Base-by-base conservation (phyloP, 768 basidiomycete species). In the Termitomyces eurrhizus region DNA sequence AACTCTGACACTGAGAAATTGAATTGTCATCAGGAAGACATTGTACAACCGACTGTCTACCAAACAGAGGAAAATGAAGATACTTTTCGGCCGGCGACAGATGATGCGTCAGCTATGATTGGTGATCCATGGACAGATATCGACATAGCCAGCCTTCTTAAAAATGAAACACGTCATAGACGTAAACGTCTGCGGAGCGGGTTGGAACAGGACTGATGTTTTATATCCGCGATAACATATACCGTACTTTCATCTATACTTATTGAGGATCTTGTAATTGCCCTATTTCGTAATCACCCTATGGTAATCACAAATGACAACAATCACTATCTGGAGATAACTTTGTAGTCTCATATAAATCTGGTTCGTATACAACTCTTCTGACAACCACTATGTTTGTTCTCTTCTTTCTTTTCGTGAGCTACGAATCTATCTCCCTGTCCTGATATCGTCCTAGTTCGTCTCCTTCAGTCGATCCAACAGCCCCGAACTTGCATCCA, bases 401-500 rank as follows among this genome's bases (percentile, higher is more conserved):
- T 21, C 77, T 84, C 88, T 60, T 84, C 87, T 7, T 72, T 89
- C 60, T 86, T 91, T 68, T 89, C 89, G 90, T 92, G 72, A 84
- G 90, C 86, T 14, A 21, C 52, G 54, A 54, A 14, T 52, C 35
- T 9, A 54, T 7, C 42, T 55, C 58, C 39, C 8, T 52, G 39
- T 60, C 51, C 62, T 58, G 50, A 63, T 39, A 60, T 37, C 36
- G 26, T 29, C 57, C 32, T 68, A 87, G 84, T 67, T 84, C 85
- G 50, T 68, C 80, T 32, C 69, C 85, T 59, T 77, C 87, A 56
- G 78, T 76, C 64, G 86, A 90, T 69, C 81, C 87, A 29, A 80
- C 74, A 41, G 88, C 90, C 1, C 87, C 86, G 52, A 98, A 91
- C 68, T 86, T 98, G 68, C 88, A 89, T 68, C 88, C 95, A 3